A percentile compares a stretch with the other conserved stretches of the same genome.
Evolutionary conservation across 352 stramenopile species (phyloP).

Genomic region (Elongisporangium undulatum): DNA sequence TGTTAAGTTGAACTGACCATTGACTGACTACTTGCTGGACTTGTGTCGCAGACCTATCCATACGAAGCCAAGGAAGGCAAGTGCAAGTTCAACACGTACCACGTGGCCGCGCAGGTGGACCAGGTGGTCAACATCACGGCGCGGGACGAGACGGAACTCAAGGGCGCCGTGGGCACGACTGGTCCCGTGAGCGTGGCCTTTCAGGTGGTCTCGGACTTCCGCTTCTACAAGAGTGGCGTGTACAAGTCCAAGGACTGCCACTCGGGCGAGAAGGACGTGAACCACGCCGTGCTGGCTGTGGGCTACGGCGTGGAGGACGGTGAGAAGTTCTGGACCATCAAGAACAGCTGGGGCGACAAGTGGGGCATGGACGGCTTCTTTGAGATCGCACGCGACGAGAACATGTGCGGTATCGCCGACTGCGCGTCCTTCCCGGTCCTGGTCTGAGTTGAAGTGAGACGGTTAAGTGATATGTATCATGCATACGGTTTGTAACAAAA

Average conservation of each 20-base stretch:
- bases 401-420: conserved; percentile 88
- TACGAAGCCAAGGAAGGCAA: conserved; percentile 75
- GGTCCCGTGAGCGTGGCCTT: conserved; percentile 85
- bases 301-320: conserved; percentile 93
- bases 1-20: conserved; percentile 3
- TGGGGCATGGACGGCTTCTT: conserved; percentile 98
- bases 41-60: conserved; percentile 41
- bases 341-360: conserved; percentile 93
- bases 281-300: conserved; percentile 94
- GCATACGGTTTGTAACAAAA: too few species aligned
- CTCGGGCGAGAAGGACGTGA: conserved; percentile 82
- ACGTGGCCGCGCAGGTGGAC: conserved; percentile 67
- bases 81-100: conserved; percentile 77
- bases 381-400: conserved; percentile 87
- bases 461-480: too few species aligned
- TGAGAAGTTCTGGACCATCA: conserved; percentile 95
- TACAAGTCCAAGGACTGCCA: conserved; percentile 84
- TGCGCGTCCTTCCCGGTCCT: conserved; percentile 85
- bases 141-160: conserved; percentile 71
- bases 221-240: conserved; percentile 87
- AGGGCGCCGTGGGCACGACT: conserved; percentile 50
- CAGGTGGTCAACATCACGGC: conserved; percentile 84
- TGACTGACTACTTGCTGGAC: background rate
- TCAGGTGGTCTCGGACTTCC: conserved; percentile 86
- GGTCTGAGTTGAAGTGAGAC: conserved; percentile 13